A percentile compares a stretch with the other conserved stretches of the same genome.
Evolutionary conservation across 805 yeast genomes (phyloP).

Genomic region (Ogataea thermomethanolica): DNA sequence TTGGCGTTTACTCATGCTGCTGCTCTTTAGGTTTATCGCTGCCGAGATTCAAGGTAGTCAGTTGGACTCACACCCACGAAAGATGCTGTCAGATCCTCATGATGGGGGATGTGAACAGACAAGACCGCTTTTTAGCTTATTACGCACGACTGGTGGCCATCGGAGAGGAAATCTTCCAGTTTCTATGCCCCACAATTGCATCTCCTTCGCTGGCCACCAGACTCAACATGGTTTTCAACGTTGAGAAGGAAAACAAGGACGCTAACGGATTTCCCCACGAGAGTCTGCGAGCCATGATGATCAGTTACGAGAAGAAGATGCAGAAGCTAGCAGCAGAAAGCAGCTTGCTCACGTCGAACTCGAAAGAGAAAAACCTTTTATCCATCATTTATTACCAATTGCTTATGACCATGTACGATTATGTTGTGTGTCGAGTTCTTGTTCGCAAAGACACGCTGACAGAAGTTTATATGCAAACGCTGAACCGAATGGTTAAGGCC

Average conservation of each 20-base stretch:
- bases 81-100: slow-evolving; percentile 33
- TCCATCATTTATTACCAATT: slow-evolving; percentile 49
- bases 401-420: slow-evolving; percentile 50
- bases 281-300: slow-evolving; percentile 31
- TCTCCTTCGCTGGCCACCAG: slow-evolving; percentile 12
- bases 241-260: slow-evolving; percentile 11
- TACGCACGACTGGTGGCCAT: slow-evolving; percentile 43
- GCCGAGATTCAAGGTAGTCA: slow-evolving; percentile 47
- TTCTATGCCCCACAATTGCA: slow-evolving; percentile 33
- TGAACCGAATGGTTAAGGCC: slow-evolving; percentile 41
- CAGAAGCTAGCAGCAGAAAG: slow-evolving; percentile 39
- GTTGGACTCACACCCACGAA: slow-evolving; percentile 46
- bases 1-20: slow-evolving; percentile 49
- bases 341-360: slow-evolving; percentile 32
- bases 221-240: slow-evolving; percentile 5
- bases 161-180: slow-evolving; percentile 48
- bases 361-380: slow-evolving; percentile 39
- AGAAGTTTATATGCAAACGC: slow-evolving; percentile 36
- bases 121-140: slow-evolving; percentile 43
- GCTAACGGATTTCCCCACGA: slow-evolving; percentile 20
- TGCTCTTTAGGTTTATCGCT: slow-evolving; percentile 49
- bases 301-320: slow-evolving; percentile 40
- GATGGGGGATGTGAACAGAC: slow-evolving; percentile 35
- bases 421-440: slow-evolving; percentile 42
- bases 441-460: slow-evolving; percentile 29